Evolutionary conservation across 2,329 filamentous ascomycete genomes (phyloP).

Genomic region (Nannizziopsis arthrosporioides): DNA sequence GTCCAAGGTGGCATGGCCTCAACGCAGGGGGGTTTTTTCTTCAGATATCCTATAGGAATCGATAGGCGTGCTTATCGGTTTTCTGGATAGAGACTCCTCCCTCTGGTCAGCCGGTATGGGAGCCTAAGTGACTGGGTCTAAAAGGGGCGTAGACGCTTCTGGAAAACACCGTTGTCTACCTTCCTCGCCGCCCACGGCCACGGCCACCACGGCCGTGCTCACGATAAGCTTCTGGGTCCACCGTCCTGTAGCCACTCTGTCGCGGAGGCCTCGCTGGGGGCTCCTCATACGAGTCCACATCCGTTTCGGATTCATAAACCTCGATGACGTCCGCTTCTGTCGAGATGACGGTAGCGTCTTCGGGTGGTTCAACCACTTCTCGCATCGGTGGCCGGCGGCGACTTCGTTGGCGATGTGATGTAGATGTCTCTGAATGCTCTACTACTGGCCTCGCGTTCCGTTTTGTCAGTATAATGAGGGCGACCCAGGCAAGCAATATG

Average conservation of each 20-base stretch:
- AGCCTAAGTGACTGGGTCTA: too few species aligned
- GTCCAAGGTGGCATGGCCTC: too few species aligned
- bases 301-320: conserved; percentile 27
- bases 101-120: too few species aligned
- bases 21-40: too few species aligned
- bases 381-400: background rate
- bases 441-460: background rate
- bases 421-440: background rate
- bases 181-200: conserved; percentile 13
- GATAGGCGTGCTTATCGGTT: too few species aligned
- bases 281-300: conserved; percentile 27
- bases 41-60: too few species aligned
- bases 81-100: too few species aligned
- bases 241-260: conserved; percentile 39
- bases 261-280: conserved; percentile 27
- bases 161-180: conserved; percentile 5
- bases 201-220: conserved; percentile 19
- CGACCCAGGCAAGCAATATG: conserved; percentile 42
- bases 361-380: conserved; percentile 1
- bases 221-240: conserved; percentile 33
- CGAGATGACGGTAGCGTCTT: conserved; percentile 2
- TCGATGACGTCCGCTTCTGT: conserved; percentile 10
- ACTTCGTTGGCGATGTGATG: background rate
- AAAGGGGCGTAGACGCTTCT: too few species aligned
- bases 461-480: conserved; percentile 40